Evolutionary conservation across 176 grass and related monocot genomes (phyloP).

Genomic region (Leersia perrieri): DNA sequence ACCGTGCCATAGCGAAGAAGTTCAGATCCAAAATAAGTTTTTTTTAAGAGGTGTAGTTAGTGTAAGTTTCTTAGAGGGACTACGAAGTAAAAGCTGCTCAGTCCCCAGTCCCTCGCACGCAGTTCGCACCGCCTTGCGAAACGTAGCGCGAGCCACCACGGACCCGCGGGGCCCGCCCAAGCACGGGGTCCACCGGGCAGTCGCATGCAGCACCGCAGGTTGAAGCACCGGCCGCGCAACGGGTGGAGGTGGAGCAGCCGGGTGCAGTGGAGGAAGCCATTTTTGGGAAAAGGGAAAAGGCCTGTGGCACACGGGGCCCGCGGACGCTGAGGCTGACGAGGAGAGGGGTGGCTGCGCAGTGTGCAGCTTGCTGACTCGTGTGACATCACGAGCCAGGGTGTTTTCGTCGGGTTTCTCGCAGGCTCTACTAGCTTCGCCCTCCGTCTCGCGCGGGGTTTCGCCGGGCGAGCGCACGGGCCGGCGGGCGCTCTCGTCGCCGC

Average conservation of each 20-base stretch:
- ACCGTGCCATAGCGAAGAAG: too few relatives aligned
- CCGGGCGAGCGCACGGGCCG: neutral
- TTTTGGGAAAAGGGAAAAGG: neutral
- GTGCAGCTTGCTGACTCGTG: neutral
- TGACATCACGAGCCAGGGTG: slow-evolving; percentile 2
- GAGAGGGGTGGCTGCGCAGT: neutral
- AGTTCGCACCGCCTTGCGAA: neutral
- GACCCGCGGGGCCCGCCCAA: neutral
- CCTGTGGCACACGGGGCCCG: neutral
- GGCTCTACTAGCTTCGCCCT: neutral
- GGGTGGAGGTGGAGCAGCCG: too few relatives aligned
- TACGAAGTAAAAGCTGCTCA: too few relatives aligned
- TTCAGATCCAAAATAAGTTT: too few relatives aligned
- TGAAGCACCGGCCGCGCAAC: too few relatives aligned
- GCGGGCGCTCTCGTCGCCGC: neutral
- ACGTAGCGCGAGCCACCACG: neutral
- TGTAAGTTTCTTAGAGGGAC: too few relatives aligned
- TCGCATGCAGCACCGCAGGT: too few relatives aligned
- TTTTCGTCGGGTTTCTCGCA: neutral
- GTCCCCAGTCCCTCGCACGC: too few relatives aligned
- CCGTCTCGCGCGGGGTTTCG: slow-evolving; percentile 12
- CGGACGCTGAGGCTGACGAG: slow-evolving; percentile 4
- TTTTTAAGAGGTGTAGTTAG: too few relatives aligned
- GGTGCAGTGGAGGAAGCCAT: too few relatives aligned
- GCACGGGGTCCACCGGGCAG: neutral